Percentiles rank a stretch among this genome's conserved stretches.
Evolutionary conservation across 2,329 filamentous ascomycete species (phyloP).

Genomic region (Ascochyta koolunga): DNA sequence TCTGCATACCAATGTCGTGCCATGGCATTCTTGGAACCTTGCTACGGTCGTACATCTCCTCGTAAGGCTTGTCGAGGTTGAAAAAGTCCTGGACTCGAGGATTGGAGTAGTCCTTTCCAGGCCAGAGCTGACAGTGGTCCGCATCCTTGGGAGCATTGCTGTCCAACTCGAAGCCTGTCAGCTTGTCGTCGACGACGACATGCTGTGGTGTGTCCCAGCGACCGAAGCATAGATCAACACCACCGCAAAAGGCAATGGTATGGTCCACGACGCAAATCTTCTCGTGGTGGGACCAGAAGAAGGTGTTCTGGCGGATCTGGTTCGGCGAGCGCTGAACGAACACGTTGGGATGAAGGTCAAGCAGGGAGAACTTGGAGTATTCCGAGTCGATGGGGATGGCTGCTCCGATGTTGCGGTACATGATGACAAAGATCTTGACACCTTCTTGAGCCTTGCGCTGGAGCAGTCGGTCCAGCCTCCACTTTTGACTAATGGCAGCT

Average conservation of each 20-base stretch:
- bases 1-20: conserved; percentile 98
- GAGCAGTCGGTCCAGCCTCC: conserved; percentile 91
- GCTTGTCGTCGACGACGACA: conserved; percentile 86
- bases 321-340: conserved; percentile 96
- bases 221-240: conserved; percentile 95
- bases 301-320: conserved; percentile 98
- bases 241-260: conserved; percentile 92
- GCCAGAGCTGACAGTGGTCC: conserved; percentile 94
- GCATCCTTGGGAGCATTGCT: conserved; percentile 75
- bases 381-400: conserved; percentile 98
- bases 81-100: conserved; percentile 95
- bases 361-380: conserved; percentile 94
- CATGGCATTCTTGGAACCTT: conserved; percentile 94
- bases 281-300: conserved; percentile 99
- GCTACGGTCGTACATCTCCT: conserved; percentile 96
- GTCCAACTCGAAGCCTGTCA: conserved; percentile 87
- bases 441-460: conserved; percentile 92
- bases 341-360: conserved; percentile 94
- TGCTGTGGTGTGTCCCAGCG: conserved; percentile 98
- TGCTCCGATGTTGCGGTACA: conserved; percentile 97
- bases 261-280: conserved; percentile 98
- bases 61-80: conserved; percentile 89
- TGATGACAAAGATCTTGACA: conserved; percentile 96
- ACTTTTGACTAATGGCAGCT: conserved; percentile 95
- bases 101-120: conserved; percentile 98